phyloP scores from a whole-genome alignment of 805 yeast genomes.

The Wickerhamiella parazyma region DNA sequence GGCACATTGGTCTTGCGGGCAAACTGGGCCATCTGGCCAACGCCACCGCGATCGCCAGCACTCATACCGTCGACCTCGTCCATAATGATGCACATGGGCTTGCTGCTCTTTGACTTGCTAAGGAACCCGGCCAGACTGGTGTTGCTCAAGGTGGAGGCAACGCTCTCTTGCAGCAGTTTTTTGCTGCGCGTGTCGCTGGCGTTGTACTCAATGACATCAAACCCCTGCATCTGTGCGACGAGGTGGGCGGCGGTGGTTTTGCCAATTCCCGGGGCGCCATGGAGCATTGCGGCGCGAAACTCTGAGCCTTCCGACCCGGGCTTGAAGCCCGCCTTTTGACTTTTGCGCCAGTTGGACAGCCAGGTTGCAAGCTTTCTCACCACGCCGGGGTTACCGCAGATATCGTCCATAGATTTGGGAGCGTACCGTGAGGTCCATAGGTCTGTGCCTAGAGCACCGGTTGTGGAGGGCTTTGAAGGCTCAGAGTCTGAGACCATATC shows the following conservation, averaged over 20 bases:
- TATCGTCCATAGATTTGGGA: constrained; percentile 57
- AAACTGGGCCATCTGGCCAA: constrained; percentile 79
- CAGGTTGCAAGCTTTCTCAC: constrained; percentile 55
- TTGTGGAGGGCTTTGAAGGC: background rate
- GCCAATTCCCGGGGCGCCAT: constrained; percentile 93
- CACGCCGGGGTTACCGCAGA: constrained; percentile 82
- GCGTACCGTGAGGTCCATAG: constrained; percentile 93
- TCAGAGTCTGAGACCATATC: background rate
- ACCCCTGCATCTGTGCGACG: constrained; percentile 66
- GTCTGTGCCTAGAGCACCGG: constrained; percentile 23
- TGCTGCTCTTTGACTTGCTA: constrained; percentile 35
- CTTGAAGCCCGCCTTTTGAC: constrained; percentile 42
- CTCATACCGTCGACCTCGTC: constrained; percentile 99
- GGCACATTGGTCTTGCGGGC: constrained; percentile 82
- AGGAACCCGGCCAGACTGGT: constrained; percentile 75
- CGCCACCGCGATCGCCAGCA: constrained; percentile 98
- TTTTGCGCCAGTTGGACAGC: constrained; percentile 63
- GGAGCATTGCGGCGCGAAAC: constrained; percentile 70
- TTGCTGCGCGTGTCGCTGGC: constrained; percentile 86
- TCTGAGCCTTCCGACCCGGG: constrained; percentile 44
- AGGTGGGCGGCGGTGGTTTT: constrained; percentile 85
- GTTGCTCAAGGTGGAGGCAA: constrained; percentile 62
- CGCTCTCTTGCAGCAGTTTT: constrained; percentile 49
- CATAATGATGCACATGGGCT: constrained; percentile 69
- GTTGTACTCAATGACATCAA: constrained; percentile 69